A percentile compares a stretch with the other conserved stretches of the same genome.
Evolutionary conservation across 2,329 filamentous ascomycete species (phyloP).

Genomic region (Thielaviopsis euricoi): DNA sequence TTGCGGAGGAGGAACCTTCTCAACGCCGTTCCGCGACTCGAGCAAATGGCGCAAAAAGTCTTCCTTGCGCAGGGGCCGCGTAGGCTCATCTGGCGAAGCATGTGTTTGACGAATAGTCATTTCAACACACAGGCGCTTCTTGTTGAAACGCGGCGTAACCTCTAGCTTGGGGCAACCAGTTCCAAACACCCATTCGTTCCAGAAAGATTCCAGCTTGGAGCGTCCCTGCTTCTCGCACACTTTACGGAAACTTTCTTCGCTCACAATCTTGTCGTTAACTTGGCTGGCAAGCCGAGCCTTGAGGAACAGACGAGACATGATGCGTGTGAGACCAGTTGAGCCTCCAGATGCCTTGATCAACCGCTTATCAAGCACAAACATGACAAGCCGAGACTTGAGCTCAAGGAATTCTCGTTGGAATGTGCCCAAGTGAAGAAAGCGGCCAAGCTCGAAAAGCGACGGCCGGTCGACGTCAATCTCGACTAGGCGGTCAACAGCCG

Average conservation of each 20-base stretch:
- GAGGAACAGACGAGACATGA: constrained; percentile 72
- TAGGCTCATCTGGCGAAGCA: constrained; percentile 21
- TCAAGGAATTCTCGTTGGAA: constrained; percentile 84
- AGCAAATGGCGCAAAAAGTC: constrained; percentile 76
- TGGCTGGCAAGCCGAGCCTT: constrained; percentile 55
- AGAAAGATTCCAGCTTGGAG: constrained; percentile 75
- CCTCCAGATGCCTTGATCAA: constrained; percentile 70
- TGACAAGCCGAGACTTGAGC: constrained; percentile 75
- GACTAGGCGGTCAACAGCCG: constrained; percentile 64
- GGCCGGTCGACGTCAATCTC: constrained; percentile 69
- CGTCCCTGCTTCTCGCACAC: constrained; percentile 80
- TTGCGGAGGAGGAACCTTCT: constrained; percentile 52
- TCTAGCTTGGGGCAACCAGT: constrained; percentile 80
- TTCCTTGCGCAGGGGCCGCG: constrained; percentile 39
- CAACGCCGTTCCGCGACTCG: constrained; percentile 55
- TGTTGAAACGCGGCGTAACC: constrained; percentile 84
- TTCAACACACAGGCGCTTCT: constrained; percentile 90
- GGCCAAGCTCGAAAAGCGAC: constrained; percentile 65
- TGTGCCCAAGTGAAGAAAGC: constrained; percentile 59
- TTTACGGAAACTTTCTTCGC: constrained; percentile 59
- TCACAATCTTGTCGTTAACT: constrained; percentile 54
- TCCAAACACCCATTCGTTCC: constrained; percentile 80
- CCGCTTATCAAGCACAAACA: constrained; percentile 86
- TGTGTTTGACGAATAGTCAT: constrained; percentile 73
- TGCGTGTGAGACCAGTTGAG: constrained; percentile 66